Evolutionary conservation across 2,329 filamentous ascomycete genomes (phyloP).

Genomic region (Xylariaceae sp.): DNA sequence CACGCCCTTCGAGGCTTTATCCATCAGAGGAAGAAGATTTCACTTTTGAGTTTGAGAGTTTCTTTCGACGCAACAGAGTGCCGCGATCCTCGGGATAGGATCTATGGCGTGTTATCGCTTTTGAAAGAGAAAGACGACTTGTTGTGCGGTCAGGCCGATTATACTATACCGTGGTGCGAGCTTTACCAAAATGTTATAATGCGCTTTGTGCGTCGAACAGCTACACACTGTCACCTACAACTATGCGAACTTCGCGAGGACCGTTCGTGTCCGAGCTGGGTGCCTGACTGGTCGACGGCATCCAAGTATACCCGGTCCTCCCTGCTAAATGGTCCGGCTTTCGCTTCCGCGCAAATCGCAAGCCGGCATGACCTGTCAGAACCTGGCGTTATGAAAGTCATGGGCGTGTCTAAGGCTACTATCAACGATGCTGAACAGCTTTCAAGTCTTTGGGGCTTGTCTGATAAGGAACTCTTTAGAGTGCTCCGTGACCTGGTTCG

Average conservation of each 20-base stretch:
- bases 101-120: slow-evolving; percentile 11
- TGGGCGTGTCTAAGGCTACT: not conserved
- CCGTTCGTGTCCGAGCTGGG: slow-evolving; percentile 13
- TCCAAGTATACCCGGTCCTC: not conserved
- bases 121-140: not conserved
- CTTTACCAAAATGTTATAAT: slow-evolving; percentile 3
- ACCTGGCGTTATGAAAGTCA: slow-evolving; percentile 4
- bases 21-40: not conserved
- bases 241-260: not conserved
- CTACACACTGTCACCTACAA: not conserved
- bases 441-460: not conserved
- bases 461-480: not conserved
- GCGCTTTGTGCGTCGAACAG: not conserved
- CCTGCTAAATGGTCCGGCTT: not conserved
- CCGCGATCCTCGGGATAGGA: slow-evolving; percentile 7
- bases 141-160: slow-evolving; percentile 9
- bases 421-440: not conserved
- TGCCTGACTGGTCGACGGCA: slow-evolving; percentile 14
- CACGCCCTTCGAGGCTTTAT: not conserved
- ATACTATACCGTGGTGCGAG: slow-evolving; percentile 4
- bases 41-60: not conserved
- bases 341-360: not conserved
- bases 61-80: not conserved
- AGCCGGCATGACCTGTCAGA: slow-evolving; percentile 2
- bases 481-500: not conserved